These are phyloP conservation scores for Lichenothelia convexa DNA, from an alignment of 495 filamentous ascomycete genomes.

Conservation along the genomic window DNA sequence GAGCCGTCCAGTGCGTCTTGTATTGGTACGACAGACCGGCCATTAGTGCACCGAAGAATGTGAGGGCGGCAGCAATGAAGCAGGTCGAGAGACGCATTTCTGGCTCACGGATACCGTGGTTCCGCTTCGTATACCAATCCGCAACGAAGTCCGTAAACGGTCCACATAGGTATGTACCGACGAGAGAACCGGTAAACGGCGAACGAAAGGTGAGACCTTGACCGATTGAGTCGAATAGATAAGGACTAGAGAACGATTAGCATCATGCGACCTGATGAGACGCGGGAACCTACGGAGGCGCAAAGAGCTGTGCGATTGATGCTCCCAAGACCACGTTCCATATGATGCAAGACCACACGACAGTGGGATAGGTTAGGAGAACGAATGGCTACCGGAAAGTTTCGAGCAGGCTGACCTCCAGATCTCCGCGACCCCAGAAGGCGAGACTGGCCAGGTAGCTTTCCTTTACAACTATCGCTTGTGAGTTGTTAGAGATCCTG, in stretches of 20 bases:
- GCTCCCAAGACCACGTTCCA: neutral
- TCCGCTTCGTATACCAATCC: constrained; percentile 15
- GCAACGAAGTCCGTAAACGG: neutral
- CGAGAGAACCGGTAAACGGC: neutral
- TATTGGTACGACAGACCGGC: constrained; percentile 40
- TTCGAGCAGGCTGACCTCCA: neutral
- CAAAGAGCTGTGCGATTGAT: neutral
- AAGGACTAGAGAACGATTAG: neutral
- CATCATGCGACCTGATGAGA: neutral
- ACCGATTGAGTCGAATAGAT: neutral
- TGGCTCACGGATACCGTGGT: constrained; percentile 34
- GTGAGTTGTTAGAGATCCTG: neutral
- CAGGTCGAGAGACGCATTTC: constrained; percentile 36
- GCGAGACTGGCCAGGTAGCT: neutral
- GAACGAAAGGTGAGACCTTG: neutral
- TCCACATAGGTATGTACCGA: neutral
- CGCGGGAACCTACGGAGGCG: neutral
- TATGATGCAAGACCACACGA: neutral
- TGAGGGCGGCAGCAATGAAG: constrained; percentile 25
- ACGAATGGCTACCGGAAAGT: neutral
- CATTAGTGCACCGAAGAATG: constrained; percentile 36
- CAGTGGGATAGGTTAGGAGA: neutral
- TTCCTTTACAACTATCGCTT: neutral
- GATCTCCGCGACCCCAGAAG: neutral
- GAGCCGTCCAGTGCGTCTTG: constrained; percentile 34